Evolutionary conservation across 2,329 filamentous ascomycete genomes (phyloP), one percentile per base, ranked within the genome.

Genomic region (Hypoxylon sp.): DNA sequence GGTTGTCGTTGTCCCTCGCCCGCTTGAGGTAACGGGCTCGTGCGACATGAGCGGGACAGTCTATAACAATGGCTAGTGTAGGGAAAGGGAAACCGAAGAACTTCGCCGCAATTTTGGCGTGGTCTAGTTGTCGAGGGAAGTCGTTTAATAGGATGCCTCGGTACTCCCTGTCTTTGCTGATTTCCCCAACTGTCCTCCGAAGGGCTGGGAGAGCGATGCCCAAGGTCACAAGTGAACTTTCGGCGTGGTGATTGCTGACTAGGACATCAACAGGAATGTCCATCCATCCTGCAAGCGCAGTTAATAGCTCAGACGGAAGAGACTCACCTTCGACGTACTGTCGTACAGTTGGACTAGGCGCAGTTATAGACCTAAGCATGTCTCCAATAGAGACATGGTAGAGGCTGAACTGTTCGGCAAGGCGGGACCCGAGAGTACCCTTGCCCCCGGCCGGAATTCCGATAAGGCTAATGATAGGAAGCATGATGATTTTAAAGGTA

Each of bases 381-480:
- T 67, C 65, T 3, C 41, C 48, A 14, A 72, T 19, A 2, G 52
- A 65, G 3, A 71, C 3, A 34, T 70, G 45, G 21, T 66, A 63
- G 3, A 73, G 54, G 2, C 43, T 16, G 30, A 64, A 73, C 1
- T 63, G 9, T 0, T 19, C 11, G 2, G 68, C 66, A 1, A 71
- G 63, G 16, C 5, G 56, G 7, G 27, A 21, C 1, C 64, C 66
- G 0, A 73, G 30, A 1, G 60, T 65, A 4, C 30, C 25, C 46
- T 70, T 73, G 1, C 69, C 68, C 12, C 45, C 57, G 5, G 55
- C 52, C 5, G 58, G 37, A 2, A 57, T 32, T 23, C 69, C 71
- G 14, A 61, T 37, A 7, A 73, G 2, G 32, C 59, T 60, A 14
- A 73, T 61, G 8, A 73, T 65, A 8, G 59, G 67, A 30, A 67